Percentiles rank a stretch among this genome's conserved stretches.
phyloP scores from a whole-genome alignment of 108 stramenopile species.

The Chaetoceros muelleri region DNA sequence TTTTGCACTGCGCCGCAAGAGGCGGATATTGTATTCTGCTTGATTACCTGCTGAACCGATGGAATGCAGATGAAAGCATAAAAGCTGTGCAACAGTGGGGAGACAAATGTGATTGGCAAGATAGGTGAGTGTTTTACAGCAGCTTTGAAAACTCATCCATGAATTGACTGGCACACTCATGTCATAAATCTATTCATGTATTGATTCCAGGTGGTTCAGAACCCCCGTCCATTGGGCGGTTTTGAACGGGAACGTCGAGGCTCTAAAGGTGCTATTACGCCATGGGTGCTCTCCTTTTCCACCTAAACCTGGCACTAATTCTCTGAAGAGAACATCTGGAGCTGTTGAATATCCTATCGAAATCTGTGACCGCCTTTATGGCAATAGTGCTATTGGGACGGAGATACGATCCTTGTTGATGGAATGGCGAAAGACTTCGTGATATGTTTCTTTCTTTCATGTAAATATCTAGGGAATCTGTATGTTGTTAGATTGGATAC shows the following conservation, averaged over 20 bases:
- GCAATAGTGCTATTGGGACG: too few relatives aligned
- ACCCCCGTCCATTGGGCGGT: conserved; percentile 84
- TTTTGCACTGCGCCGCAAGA: conserved; percentile 68
- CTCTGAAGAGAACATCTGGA: conserved; percentile 30
- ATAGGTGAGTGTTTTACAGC: too few relatives aligned
- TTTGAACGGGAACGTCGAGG: conserved; percentile 49
- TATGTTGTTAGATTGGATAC: too few relatives aligned
- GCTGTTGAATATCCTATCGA: conserved; percentile 61
- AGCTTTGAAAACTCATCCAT: neutral
- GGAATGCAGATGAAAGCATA: conserved; percentile 16
- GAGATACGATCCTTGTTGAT: conserved; percentile 12
- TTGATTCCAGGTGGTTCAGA: conserved; percentile 50
- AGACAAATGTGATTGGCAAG: conserved; percentile 36
- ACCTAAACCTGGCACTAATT: conserved; percentile 24
- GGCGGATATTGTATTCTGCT: conserved; percentile 47
- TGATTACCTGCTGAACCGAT: conserved; percentile 29
- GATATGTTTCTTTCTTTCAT: too few relatives aligned
- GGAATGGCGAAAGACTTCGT: too few relatives aligned
- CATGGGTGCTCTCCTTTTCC: conserved; percentile 55
- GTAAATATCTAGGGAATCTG: too few relatives aligned
- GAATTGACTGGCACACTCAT: neutral
- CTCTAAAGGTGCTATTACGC: conserved; percentile 42
- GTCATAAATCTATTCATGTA: too few relatives aligned
- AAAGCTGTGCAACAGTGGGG: conserved; percentile 16
- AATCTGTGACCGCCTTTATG: conserved; percentile 53